Base-by-base conservation (phyloP, 140 eudicot species). In the Flaveria floridana region DNA sequence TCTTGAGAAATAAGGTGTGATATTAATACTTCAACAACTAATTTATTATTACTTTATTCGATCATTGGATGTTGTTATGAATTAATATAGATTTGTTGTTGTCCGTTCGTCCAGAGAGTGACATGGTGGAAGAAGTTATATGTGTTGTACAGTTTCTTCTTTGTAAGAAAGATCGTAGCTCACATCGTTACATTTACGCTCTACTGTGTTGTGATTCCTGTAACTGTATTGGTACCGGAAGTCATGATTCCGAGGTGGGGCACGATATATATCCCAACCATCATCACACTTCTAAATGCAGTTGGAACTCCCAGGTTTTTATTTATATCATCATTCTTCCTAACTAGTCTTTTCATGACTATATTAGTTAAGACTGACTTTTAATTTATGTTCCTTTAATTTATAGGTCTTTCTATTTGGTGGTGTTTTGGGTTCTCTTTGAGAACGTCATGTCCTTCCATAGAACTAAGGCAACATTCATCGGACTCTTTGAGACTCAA, bases 171-270 rank as follows among this genome's bases (percentile, higher is more conserved):
- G 65, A 71, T 71, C 18, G 50, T 71, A 16, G 76, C 66, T 51
- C 52, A 53, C 30, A 30, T 71, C 1, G 76, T 71, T 20, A 53
- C 76, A 11, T 71, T 71, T 30, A 19, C 44, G 7, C 50, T 71
- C 20, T 88, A 85, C 62, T 81, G 90, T 14, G 81, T 88, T 7
- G 83, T 85, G 6, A 51, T 88, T 2, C 94, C 94, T 6, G 83
- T 84, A 6, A 79, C 85, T 5, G 85, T 79, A 11, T 71, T 86
- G 68, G 81, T 88, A 48, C 95, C 95, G 12, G 95, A 88, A 79
- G 90, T 88, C 21, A 47, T 53, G 50, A 71, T 88, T 41, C 95
- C 95, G 0, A 85, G 66, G 18, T 85, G 90, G 90, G 87, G 87
- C 28, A 79, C 84, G 4, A 74, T 88, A 72, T 85, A 88, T 68